Conservation (phyloP, 1,284 basidiomycete species). For the Cryptococcus sp. region DNA sequence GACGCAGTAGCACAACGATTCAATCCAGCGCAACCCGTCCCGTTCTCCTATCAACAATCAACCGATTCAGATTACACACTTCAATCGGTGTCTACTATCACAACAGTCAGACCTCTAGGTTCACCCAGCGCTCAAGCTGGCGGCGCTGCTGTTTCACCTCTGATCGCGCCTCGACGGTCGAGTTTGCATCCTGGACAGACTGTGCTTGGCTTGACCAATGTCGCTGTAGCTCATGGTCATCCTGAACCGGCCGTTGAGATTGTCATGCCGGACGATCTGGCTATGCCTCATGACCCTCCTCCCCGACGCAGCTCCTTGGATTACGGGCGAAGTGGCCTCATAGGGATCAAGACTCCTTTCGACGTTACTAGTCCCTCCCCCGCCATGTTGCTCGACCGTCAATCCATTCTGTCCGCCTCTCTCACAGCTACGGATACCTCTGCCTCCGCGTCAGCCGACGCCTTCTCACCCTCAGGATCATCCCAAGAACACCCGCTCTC, state of each 20-base stretch:
- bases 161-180: constrained; percentile 29
- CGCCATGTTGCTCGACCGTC: constrained; percentile 6
- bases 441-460: constrained; percentile 28
- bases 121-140: constrained; percentile 10
- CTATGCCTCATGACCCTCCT: constrained; percentile 33
- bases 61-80: constrained; percentile 34
- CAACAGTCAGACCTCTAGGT: constrained; percentile 29
- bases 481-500: constrained; percentile 45
- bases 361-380: constrained; percentile 1
- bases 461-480: constrained; percentile 42
- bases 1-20: constrained; percentile 26
- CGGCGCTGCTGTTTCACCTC: constrained; percentile 9
- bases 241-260: constrained; percentile 7
- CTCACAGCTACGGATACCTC: constrained; percentile 31
- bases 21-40: constrained; percentile 14
- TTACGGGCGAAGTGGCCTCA: constrained; percentile 6
- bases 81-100: constrained; percentile 33
- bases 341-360: not conserved
- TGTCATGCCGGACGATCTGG: constrained; percentile 24
- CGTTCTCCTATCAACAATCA: constrained; percentile 33
- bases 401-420: constrained; percentile 27
- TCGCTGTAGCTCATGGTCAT: constrained; percentile 2
- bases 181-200: constrained; percentile 16
- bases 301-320: constrained; percentile 31
- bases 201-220: constrained; percentile 21